Base-by-base conservation (phyloP, 2,329 filamentous ascomycete species). In the Epichloe hybrida region DNA sequence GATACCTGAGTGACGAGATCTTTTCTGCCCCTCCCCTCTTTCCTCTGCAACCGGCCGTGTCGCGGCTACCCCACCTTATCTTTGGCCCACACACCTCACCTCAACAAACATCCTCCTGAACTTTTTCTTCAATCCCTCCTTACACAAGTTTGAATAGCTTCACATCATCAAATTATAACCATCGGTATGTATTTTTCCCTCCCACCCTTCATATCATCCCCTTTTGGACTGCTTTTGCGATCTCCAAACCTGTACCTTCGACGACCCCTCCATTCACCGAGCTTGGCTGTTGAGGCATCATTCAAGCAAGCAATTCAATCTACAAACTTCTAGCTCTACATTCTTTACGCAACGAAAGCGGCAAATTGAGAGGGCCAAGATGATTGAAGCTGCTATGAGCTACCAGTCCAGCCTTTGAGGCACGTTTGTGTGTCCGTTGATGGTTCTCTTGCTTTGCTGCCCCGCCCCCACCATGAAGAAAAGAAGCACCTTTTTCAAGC, bases 11-110 rank as follows among this genome's bases (percentile, higher is more conserved):
- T 48, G 52, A 53, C 53, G 53, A 55, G 52, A 57, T 57, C 55
- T 58, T 57, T 57, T 56, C 56, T 51, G 44, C 53, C 51, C 23
- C 23, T 23, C 2, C 23, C 23, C 7, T 27, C 50, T 7, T 50
- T 53, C 52, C 52, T 50, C 48, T 37, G 40, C 17, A 42, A 39
- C 36, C 41, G 35, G 42, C 31, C 46, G 17, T 17, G 23, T 47
- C n/a, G 31, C 12, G 31, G 41, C 31, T 55, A 52, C 59, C 59
- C 59, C 59, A 61, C 58, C 54, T 54, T 23, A 52, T 48, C 39
- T 53, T 52, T 54, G 43, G 21, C 15, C 49, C 49, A 45, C 37
- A 20, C 36, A 15, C 46, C 46, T 52, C 13, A 36, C 41, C 46
- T 52, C 50, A 51, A 52, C 49, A 53, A 51, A 38, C 40, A 49